phyloP scores from a whole-genome alignment of 2,329 filamentous ascomycete species.

The Fusarium napiforme region DNA sequence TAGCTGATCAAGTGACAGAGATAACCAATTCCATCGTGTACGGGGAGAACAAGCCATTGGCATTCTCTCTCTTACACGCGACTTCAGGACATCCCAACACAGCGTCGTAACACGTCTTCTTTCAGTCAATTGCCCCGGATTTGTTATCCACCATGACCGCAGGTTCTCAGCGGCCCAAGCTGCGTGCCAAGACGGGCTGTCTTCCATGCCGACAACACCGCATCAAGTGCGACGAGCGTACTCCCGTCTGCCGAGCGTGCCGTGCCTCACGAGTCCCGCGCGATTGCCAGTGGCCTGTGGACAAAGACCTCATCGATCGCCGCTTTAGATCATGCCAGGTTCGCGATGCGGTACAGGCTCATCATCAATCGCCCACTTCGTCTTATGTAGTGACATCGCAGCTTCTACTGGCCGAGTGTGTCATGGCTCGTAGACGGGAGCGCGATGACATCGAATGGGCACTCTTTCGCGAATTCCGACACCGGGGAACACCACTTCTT shows the following conservation, averaged over 20 bases:
- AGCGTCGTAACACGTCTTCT: accelerated
- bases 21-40: accelerated
- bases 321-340: background rate
- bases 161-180: background rate
- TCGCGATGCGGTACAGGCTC: background rate
- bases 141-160: background rate
- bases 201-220: background rate
- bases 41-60: background rate
- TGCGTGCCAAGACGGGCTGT: background rate
- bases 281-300: background rate
- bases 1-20: background rate
- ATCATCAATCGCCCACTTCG: background rate
- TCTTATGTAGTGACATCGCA: accelerated
- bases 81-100: background rate
- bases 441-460: background rate
- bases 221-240: background rate
- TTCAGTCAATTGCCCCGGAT: background rate
- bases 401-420: background rate
- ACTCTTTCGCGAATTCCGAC: background rate
- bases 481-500: background rate
- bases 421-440: background rate
- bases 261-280: background rate
- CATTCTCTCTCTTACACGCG: background rate
- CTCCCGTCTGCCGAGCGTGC: background rate
- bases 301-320: background rate